Evolutionary conservation across 2,329 filamentous ascomycete genomes (phyloP).

Genomic region (Teratosphaeria viscida): DNA sequence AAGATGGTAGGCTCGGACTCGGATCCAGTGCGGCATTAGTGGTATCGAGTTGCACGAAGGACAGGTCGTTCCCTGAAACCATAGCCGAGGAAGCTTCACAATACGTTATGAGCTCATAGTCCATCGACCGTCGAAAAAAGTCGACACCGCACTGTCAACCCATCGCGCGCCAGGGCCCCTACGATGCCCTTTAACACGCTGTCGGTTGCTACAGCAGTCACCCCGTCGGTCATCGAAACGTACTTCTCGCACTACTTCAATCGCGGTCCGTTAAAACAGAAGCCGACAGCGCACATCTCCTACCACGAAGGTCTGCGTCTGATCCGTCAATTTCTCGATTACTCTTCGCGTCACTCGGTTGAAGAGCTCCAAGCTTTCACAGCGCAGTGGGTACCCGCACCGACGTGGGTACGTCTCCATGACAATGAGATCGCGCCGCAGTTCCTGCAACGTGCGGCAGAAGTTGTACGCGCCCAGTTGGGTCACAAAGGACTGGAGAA

Average conservation of each 20-base stretch:
- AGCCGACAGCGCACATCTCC: conserved; percentile 80
- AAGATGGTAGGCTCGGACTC: too few species aligned
- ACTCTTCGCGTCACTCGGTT: conserved; percentile 79
- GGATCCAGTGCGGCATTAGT: too few species aligned
- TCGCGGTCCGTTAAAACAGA: conserved; percentile 61
- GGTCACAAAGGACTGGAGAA: conserved; percentile 61
- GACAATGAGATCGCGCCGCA: conserved; percentile 53
- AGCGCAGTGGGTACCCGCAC: conserved; percentile 78
- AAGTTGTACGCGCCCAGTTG: conserved; percentile 60
- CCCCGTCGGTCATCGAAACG: conserved; percentile 78
- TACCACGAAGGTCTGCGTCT: conserved; percentile 89
- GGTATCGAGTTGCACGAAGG: neutral
- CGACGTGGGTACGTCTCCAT: conserved; percentile 76
- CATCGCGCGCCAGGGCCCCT: neutral
- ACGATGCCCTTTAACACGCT: conserved; percentile 64
- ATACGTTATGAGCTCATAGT: neutral
- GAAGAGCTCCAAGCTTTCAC: conserved; percentile 92
- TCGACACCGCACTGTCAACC: neutral
- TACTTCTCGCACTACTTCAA: conserved; percentile 85
- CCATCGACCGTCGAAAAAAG: neutral
- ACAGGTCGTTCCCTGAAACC: neutral
- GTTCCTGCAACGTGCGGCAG: conserved; percentile 56
- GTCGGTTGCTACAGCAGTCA: conserved; percentile 70
- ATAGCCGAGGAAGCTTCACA: neutral
- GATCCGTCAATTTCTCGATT: conserved; percentile 74